A percentile compares a stretch with the other conserved stretches of the same genome.
Evolutionary conservation across 1,284 basidiomycete genomes (phyloP).

Genomic region (Ceratobasidium sp.): DNA sequence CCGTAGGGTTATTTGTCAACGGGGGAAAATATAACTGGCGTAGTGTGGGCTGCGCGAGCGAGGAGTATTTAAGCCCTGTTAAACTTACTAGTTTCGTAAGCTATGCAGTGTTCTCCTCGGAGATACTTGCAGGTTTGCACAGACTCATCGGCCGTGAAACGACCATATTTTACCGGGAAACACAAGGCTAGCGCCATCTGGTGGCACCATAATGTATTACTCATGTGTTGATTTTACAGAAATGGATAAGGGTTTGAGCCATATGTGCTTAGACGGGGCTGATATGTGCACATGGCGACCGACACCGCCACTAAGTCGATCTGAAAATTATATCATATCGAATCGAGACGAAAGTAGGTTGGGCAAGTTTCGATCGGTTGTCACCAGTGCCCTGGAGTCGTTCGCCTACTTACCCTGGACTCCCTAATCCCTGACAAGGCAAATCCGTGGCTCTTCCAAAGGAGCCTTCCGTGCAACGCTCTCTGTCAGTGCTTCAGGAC

Average conservation of each 20-base stretch:
- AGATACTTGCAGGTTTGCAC: slow-evolving; percentile 32
- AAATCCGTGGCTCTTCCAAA: slow-evolving; percentile 41
- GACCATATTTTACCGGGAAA: slow-evolving; percentile 44
- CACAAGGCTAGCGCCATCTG: background rate
- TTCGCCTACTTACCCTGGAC: background rate
- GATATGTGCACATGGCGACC: slow-evolving; percentile 11
- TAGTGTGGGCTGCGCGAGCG: background rate
- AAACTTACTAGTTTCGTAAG: slow-evolving; percentile 38
- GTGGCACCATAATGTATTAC: too few species aligned
- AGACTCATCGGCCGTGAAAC: slow-evolving; percentile 30
- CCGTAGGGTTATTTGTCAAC: slow-evolving; percentile 20
- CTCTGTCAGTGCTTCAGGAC: slow-evolving; percentile 35
- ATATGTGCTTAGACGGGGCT: too few species aligned
- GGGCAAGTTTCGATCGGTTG: slow-evolving; percentile 39
- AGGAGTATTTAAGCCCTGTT: slow-evolving; percentile 33
- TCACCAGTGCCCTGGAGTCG: slow-evolving; percentile 34
- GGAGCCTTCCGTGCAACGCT: slow-evolving; percentile 18
- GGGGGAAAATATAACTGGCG: slow-evolving; percentile 25
- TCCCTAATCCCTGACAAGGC: slow-evolving; percentile 35
- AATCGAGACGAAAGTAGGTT: slow-evolving; percentile 42
- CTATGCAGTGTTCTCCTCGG: slow-evolving; percentile 38
- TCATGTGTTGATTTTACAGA: too few species aligned
- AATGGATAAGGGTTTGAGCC: too few species aligned
- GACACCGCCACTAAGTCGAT: slow-evolving; percentile 22
- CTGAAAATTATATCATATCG: background rate